Evolutionary conservation across 2,329 filamentous ascomycete species (phyloP).

Genomic region (Scedosporium aurantiacum): DNA sequence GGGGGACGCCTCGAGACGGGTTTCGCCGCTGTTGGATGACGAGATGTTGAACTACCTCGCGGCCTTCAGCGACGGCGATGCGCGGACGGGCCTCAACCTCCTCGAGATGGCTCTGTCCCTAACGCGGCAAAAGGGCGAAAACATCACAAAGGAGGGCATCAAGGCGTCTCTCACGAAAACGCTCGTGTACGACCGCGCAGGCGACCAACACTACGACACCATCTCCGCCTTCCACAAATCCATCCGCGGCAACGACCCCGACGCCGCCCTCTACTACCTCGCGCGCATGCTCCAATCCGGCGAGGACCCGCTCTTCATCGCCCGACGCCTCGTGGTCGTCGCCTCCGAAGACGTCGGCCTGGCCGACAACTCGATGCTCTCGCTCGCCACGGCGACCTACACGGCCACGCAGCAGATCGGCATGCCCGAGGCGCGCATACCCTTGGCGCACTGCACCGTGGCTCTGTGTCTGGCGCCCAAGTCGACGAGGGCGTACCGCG

Average conservation of each 20-base stretch:
- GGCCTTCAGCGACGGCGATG: constrained; percentile 82
- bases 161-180: constrained; percentile 82
- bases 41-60: constrained; percentile 74
- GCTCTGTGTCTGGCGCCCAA: constrained; percentile 75
- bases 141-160: constrained; percentile 64
- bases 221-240: constrained; percentile 97
- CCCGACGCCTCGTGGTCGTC: constrained; percentile 85
- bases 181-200: constrained; percentile 85
- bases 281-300: constrained; percentile 92
- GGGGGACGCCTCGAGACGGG: constrained; percentile 11
- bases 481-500: constrained; percentile 77
- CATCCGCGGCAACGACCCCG: constrained; percentile 73
- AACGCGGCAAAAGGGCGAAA: constrained; percentile 39
- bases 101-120: constrained; percentile 81
- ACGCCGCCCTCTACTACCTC: constrained; percentile 89
- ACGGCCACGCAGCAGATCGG: constrained; percentile 86
- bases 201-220: constrained; percentile 95
- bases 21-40: constrained; percentile 55
- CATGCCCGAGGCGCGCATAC: constrained; percentile 88
- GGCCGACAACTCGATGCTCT: constrained; percentile 73
- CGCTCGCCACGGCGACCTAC: constrained; percentile 76
- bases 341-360: constrained; percentile 89
- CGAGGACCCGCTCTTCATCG: constrained; percentile 87
- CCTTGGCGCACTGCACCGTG: constrained; percentile 76
- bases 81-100: constrained; percentile 82